Evolutionary conservation across 1,284 basidiomycete genomes (phyloP), one percentile per base, ranked within the genome.

Genomic region (Pseudozyma flocculosa): DNA sequence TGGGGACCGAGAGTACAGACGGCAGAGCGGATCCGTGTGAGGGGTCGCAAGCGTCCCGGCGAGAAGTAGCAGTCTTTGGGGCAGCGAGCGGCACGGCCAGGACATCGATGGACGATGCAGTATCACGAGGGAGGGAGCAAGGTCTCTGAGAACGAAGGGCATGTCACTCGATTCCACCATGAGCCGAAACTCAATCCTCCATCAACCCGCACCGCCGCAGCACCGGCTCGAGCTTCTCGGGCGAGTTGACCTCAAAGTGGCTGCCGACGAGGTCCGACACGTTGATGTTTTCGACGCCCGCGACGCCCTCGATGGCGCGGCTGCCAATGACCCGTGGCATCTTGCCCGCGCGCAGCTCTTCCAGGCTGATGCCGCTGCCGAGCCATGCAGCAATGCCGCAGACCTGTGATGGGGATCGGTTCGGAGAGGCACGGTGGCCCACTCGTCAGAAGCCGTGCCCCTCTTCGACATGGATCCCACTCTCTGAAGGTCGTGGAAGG

Each of bases 1-100:
- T 82, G 83, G 70, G 84, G 85, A 1, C 86, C 88, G 8, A 82
- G 84, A 30, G 85, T 89, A 4, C 88, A 89, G 72, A 83, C 61
- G 18, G 44, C 56, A 2, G 61, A 87, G 54, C 87, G 88, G 9
- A 67, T 69, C 42, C 65, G 72, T 29, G 68, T 74, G 19, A 59
- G 69, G 18, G 72, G 72, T 42, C 48, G 56, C 29, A 65, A 61
- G 46, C 61, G 70, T 45, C 67, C 68, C 1, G 72, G 72, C 32
- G 72, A 74, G 61, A 72, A 72, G 57, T 66, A 45, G 32, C 7
- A 11, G 11, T 11, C 26, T 29, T 29, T 5, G 7, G 26, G 7
- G 7, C 26, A 29, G 11, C 26, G 11, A 29, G 11, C 26, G 26
- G 5, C 26, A 29, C 26, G 26, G 11, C 5, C 7, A 29, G 26